These are phyloP conservation scores for Adansonia digitata DNA, from an alignment of 345 rosid species.

Conservation along the genomic window DNA sequence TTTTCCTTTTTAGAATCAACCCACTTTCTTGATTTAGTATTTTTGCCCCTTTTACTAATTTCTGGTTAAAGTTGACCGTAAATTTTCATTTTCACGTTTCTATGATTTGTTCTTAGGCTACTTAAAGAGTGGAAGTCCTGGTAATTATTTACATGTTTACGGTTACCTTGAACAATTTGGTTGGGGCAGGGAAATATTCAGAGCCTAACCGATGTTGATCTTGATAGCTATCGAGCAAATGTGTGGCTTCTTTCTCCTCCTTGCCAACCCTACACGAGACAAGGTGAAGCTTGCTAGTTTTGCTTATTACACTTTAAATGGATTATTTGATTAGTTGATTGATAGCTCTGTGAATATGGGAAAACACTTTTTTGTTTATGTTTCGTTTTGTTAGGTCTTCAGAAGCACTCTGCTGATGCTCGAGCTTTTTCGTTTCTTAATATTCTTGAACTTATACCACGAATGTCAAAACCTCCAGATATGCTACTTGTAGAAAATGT, in stretches of 20 bases:
- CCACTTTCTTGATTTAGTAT: not conserved
- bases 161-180: not conserved
- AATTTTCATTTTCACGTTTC: not conserved
- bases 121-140: not conserved
- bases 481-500: conserved; percentile 70
- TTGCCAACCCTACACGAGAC: conserved; percentile 96
- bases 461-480: conserved; percentile 49
- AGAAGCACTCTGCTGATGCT: conserved; percentile 89
- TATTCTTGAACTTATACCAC: conserved; percentile 84
- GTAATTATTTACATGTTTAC: not conserved
- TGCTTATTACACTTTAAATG: not conserved
- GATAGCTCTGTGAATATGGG: conserved; percentile 13
- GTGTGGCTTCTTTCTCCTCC: conserved; percentile 99
- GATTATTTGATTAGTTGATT: conserved; percentile 5
- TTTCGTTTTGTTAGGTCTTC: conserved; percentile 54
- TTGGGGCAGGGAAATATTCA: conserved; percentile 75
- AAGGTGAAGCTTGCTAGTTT: conserved; percentile 43
- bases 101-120: not conserved
- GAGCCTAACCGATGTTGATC: conserved; percentile 66
- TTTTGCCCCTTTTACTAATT: not conserved
- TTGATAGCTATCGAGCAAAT: conserved; percentile 62
- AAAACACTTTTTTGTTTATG: not conserved
- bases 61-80: too few relatives aligned
- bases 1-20: not conserved
- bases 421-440: conserved; percentile 82